Percentiles rank a stretch among this genome's conserved stretches.
These are phyloP conservation scores for Reticulomyxa filosa DNA, from an alignment of 78 protist species.

Conservation along the genomic window DNA sequence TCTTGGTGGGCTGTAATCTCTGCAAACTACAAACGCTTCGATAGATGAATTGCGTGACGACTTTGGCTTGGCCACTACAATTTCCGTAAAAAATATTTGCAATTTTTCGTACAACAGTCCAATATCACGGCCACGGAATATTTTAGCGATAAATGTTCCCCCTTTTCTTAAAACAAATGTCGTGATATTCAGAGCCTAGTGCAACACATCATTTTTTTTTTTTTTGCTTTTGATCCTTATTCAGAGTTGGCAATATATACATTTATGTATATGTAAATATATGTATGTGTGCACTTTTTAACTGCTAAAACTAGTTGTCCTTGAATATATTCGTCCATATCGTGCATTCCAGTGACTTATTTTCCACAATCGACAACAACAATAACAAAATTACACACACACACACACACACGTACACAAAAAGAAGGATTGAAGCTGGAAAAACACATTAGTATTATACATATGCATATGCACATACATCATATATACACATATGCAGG, in stretches of 20 bases:
- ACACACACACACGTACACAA: too few relatives aligned
- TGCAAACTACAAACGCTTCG: slow-evolving; percentile 63
- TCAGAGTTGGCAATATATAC: not conserved
- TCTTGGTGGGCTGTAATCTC: slow-evolving; percentile 42
- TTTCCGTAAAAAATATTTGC: slow-evolving; percentile 50
- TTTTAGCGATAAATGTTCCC: slow-evolving; percentile 90
- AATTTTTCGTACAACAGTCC: slow-evolving; percentile 9
- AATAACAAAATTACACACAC: too few relatives aligned
- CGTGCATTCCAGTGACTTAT: slow-evolving; percentile 35
- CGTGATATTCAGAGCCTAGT: slow-evolving; percentile 73
- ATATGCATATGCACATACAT: too few relatives aligned
- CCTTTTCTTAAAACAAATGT: slow-evolving; percentile 59
- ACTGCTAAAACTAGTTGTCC: slow-evolving; percentile 13
- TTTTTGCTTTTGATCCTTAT: not conserved
- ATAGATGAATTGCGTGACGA: slow-evolving; percentile 45
- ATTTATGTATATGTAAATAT: not conserved
- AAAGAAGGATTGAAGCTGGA: too few relatives aligned
- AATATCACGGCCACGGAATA: too few relatives aligned
- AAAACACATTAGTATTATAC: too few relatives aligned
- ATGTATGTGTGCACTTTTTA: not conserved
- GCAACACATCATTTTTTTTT: slow-evolving; percentile 2
- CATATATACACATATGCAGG: too few relatives aligned
- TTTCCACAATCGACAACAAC: too few relatives aligned
- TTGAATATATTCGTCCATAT: slow-evolving; percentile 90
- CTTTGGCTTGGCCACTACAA: slow-evolving; percentile 65